Conservation (phyloP, 768 basidiomycete genomes). For the Suillus placidus region DNA sequence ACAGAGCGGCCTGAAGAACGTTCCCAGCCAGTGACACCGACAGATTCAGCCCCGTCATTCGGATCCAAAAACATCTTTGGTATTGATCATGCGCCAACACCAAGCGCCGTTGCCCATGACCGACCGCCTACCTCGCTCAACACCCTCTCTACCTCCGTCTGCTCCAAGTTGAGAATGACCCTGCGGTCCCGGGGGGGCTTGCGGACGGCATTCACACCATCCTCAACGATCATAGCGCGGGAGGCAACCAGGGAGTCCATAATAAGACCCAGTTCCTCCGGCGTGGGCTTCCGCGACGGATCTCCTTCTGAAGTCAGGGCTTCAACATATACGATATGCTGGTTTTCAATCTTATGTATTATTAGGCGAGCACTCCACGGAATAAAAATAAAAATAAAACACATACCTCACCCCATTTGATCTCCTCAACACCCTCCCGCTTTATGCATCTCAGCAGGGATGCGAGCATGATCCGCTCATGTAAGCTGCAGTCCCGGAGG, state of each 20-base stretch:
- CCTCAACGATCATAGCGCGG: conserved; percentile 75
- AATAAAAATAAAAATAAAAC: not conserved
- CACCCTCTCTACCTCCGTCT: conserved; percentile 81
- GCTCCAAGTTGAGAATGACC: conserved; percentile 82
- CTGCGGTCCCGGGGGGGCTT: conserved; percentile 68
- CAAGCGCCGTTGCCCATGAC: conserved; percentile 60
- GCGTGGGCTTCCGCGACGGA: conserved; percentile 57
- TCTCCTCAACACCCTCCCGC: conserved; percentile 84
- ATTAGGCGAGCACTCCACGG: conserved; percentile 7
- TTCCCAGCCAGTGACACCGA: not conserved
- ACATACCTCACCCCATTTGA: conserved; percentile 80
- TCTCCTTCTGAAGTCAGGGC: conserved; percentile 63
- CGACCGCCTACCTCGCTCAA: conserved; percentile 78
- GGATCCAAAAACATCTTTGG: not conserved
- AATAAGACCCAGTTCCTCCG: conserved; percentile 66
- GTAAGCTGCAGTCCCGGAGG: conserved; percentile 78
- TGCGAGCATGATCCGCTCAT: conserved; percentile 87
- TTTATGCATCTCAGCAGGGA: conserved; percentile 81
- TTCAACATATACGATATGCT: conserved; percentile 72
- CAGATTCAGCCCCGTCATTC: not conserved
- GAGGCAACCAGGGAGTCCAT: conserved; percentile 78
- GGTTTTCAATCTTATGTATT: conserved; percentile 61
- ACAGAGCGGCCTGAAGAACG: not conserved
- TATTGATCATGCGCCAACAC: conserved; percentile 13
- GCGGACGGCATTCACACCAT: conserved; percentile 52